Evolutionary conservation across 345 rosid genomes (phyloP), one percentile per base, ranked within the genome.

Genomic region (Salix dunnii): DNA sequence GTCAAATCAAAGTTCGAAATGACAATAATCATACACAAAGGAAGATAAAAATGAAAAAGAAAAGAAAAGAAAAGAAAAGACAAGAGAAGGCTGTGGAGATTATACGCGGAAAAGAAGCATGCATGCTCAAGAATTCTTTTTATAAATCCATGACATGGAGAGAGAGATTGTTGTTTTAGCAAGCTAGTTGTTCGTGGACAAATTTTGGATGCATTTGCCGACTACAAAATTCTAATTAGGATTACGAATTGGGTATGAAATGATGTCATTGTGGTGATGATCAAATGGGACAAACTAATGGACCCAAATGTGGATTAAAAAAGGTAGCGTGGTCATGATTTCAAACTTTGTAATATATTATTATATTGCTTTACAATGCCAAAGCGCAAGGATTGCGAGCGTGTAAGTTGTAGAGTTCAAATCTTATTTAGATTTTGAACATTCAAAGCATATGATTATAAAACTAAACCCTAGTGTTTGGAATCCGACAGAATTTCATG

Each of bases 181-280:
- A n/a, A n/a, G n/a, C n/a, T n/a, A n/a, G n/a, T n/a, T n/a, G n/a
- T n/a, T 62, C 67, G 16, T 62, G 67, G 36, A 30, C 30, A 16
- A 30, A 10, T 53, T 25, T 28, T 60, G 60, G 53, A 36, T 10
- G 33, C 67, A 23, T 36, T 51, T 51, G 53, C 73, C 73, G 74
- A 58, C 79, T 33, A 36, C 3, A 10, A 11, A 20, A 21, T 23
- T 21, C 35, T 4, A 5, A 49, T 31, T 5, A 53, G 18, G 66
- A 21, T 55, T 31, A 48, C 23, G 61, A 21, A 6, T 23, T 53
- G 67, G 58, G 21, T 25, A 23, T 68, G 31, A 14, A 69, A 46
- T 76, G 79, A 69, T 40, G 43, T 69, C 67, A 76, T 63, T n/a
- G 36, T 51, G 74, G 58, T 64, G 70, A 63, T 70, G 74, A 77